A percentile compares a stretch with the other conserved stretches of the same genome.
phyloP scores from a whole-genome alignment of 2,329 filamentous ascomycete species.

The Spiromastix sp. region DNA sequence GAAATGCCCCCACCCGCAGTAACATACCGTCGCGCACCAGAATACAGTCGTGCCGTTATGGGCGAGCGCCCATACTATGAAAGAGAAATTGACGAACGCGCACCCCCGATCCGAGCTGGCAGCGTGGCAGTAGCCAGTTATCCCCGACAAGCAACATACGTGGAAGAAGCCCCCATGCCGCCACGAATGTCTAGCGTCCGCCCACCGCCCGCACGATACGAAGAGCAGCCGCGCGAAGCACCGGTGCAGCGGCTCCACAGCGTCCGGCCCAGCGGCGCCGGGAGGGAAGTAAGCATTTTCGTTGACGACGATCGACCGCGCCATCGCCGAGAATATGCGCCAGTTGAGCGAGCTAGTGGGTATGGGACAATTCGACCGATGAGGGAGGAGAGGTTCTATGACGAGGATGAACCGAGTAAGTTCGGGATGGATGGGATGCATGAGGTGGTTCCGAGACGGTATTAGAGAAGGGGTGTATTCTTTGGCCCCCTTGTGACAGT shows the following conservation, averaged over 20 bases:
- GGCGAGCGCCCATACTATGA: constrained; percentile 24
- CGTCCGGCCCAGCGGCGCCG: constrained; percentile 31
- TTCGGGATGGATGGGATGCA: constrained; percentile 21
- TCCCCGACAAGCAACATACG: constrained; percentile 26
- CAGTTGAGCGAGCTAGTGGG: constrained; percentile 29
- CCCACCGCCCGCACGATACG: constrained; percentile 38
- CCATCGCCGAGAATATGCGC: constrained; percentile 40
- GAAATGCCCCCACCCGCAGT: constrained; percentile 35
- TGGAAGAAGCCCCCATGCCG: constrained; percentile 57
- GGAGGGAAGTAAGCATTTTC: constrained; percentile 33
- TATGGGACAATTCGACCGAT: constrained; percentile 28
- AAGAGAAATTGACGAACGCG: constrained; percentile 23
- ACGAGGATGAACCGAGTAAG: constrained; percentile 23
- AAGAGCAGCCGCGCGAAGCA: constrained; percentile 29
- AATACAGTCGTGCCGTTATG: constrained; percentile 23
- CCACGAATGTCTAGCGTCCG: constrained; percentile 49
- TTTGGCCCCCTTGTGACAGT: no score
- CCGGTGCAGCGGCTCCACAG: constrained; percentile 32
- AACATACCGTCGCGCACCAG: constrained; percentile 30
- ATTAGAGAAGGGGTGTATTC: no score
- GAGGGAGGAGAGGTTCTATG: constrained; percentile 28
- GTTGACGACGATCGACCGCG: constrained; percentile 28
- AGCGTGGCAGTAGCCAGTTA: constrained; percentile 36
- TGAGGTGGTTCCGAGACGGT: constrained; percentile 23
- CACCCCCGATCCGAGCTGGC: constrained; percentile 24